Percentiles rank a stretch among this genome's conserved stretches.
Evolutionary conservation across 1,284 basidiomycete species (phyloP).

Genomic region (Tremellales sp.): DNA sequence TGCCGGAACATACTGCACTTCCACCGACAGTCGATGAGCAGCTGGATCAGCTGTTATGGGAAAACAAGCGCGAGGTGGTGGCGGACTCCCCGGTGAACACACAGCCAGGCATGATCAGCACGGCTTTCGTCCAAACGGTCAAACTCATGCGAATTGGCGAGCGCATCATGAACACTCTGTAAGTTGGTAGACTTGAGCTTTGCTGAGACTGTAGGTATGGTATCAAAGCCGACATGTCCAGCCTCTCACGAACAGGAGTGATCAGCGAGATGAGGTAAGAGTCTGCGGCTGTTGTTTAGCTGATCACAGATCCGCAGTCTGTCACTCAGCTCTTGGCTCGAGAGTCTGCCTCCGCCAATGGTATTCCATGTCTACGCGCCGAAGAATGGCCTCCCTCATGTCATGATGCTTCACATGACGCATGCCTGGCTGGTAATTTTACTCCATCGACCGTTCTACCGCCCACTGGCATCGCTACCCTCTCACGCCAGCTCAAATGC

Average conservation of each 20-base stretch:
- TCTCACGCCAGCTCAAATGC: too few relatives aligned
- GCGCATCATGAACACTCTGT: slow-evolving; percentile 60
- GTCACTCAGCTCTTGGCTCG: slow-evolving; percentile 60
- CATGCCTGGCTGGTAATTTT: slow-evolving; percentile 64
- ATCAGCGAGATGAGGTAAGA: slow-evolving; percentile 24
- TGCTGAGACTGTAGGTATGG: slow-evolving; percentile 12
- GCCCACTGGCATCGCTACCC: slow-evolving; percentile 49
- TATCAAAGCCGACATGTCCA: slow-evolving; percentile 11
- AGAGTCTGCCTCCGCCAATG: slow-evolving; percentile 54
- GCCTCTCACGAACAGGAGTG: slow-evolving; percentile 7
- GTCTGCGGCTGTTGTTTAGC: neutral
- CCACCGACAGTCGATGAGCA: slow-evolving; percentile 16
- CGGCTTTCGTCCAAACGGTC: slow-evolving; percentile 56
- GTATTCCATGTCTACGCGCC: slow-evolving; percentile 52
- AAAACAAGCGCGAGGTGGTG: neutral
- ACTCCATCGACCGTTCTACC: slow-evolving; percentile 59
- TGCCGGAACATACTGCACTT: slow-evolving; percentile 23
- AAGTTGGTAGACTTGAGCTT: slow-evolving; percentile 27
- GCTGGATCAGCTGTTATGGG: slow-evolving; percentile 22
- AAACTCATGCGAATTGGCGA: slow-evolving; percentile 57
- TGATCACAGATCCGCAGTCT: slow-evolving; percentile 4
- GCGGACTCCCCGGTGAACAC: slow-evolving; percentile 1
- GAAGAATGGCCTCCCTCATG: slow-evolving; percentile 57
- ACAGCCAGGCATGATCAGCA: slow-evolving; percentile 26
- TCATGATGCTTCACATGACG: slow-evolving; percentile 60